phyloP scores from a whole-genome alignment of 1,139 yeast species.

The Suhomyces terraborum region DNA sequence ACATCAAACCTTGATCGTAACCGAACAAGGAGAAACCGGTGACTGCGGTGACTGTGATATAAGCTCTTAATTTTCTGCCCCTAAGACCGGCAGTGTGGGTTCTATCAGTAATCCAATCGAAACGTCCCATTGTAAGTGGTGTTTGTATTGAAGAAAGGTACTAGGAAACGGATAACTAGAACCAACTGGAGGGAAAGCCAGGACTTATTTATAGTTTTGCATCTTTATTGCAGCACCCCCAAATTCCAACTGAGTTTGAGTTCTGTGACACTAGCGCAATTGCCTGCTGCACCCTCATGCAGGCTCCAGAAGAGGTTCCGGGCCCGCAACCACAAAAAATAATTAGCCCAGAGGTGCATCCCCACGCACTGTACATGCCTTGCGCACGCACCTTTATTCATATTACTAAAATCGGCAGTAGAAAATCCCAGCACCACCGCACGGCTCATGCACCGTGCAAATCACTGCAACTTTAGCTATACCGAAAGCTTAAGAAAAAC shows the following conservation, averaged over 20 bases:
- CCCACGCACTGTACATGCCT: too few relatives aligned
- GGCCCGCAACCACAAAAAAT: too few relatives aligned
- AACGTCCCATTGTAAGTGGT: slow-evolving; percentile 6
- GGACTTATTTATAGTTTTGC: slow-evolving; percentile 6
- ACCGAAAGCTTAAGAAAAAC: not conserved
- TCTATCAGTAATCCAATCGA: slow-evolving; percentile 26
- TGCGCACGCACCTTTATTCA: not conserved
- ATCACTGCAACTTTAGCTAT: not conserved
- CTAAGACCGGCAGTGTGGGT: slow-evolving; percentile 50
- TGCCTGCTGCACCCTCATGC: too few relatives aligned
- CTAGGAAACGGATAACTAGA: too few relatives aligned
- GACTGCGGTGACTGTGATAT: slow-evolving; percentile 59
- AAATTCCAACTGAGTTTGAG: not conserved
- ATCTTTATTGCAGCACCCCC: slow-evolving; percentile 2
- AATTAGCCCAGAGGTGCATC: too few relatives aligned
- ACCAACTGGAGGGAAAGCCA: not conserved
- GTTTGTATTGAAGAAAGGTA: too few relatives aligned
- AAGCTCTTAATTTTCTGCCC: slow-evolving; percentile 46
- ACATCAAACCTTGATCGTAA: slow-evolving; percentile 80
- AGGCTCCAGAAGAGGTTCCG: too few relatives aligned
- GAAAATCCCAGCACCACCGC: not conserved
- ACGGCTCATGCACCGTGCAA: not conserved
- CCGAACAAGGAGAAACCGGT: slow-evolving; percentile 73
- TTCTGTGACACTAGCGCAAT: too few relatives aligned
- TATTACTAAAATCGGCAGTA: not conserved